phyloP scores from a whole-genome alignment of 768 basidiomycete species.

The Macrolepiota albuminosa region DNA sequence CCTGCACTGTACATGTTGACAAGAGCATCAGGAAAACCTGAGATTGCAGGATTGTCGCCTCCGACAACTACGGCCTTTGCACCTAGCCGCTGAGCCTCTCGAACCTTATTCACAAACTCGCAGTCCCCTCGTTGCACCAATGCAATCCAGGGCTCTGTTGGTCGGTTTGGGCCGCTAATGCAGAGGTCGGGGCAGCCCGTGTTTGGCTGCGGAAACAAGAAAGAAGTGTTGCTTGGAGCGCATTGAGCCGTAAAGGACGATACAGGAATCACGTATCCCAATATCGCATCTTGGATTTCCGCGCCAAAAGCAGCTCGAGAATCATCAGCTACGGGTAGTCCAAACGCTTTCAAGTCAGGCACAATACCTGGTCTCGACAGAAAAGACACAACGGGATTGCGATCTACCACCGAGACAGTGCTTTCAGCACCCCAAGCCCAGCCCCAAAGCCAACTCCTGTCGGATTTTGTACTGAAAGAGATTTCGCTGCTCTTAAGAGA shows the following conservation, averaged over 20 bases:
- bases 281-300: conserved; percentile 60
- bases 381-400: conserved; percentile 65
- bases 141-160: conserved; percentile 83
- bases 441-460: conserved; percentile 53
- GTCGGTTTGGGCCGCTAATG: conserved; percentile 45
- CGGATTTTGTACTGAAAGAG: conserved; percentile 38
- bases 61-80: conserved; percentile 92
- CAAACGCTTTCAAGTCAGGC: neutral
- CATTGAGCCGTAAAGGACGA: conserved; percentile 62
- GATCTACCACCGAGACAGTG: conserved; percentile 73
- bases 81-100: conserved; percentile 67
- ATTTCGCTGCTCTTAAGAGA: conserved; percentile 12
- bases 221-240: conserved; percentile 23
- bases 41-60: conserved; percentile 63
- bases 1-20: conserved; percentile 94
- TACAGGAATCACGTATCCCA: conserved; percentile 69
- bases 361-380: conserved; percentile 53
- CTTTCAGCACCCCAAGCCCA: conserved; percentile 70
- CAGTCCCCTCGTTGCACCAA: conserved; percentile 87
- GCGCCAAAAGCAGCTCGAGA: conserved; percentile 65
- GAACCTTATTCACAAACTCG: conserved; percentile 86
- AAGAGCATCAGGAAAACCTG: conserved; percentile 68
- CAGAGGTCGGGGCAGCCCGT: conserved; percentile 71
- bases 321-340: neutral
- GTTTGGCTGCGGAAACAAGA: conserved; percentile 30